Conservation (phyloP, 352 stramenopile species). For the Pythium aphanidermatum region DNA sequence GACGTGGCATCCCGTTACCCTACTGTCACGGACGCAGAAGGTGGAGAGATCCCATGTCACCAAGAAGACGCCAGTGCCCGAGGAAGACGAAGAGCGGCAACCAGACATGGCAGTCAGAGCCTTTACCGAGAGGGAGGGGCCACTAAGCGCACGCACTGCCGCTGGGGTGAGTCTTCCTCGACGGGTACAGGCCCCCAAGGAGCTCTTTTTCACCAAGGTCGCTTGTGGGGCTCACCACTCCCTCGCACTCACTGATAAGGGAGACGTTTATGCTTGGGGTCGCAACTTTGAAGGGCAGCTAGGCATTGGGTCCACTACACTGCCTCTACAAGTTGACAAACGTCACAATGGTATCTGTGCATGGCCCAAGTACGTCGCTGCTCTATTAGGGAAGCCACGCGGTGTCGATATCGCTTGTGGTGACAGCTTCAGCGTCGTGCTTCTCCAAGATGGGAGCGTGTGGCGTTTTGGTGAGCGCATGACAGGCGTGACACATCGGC, state of each 20-base stretch:
- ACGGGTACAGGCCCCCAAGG: conserved; percentile 29
- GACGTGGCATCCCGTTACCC: conserved; percentile 2
- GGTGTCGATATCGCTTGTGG: conserved; percentile 60
- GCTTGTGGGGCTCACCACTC: conserved; percentile 70
- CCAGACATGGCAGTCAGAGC: no score
- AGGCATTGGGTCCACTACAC: conserved; percentile 37
- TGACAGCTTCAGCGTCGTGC: conserved; percentile 64
- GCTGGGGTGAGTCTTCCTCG: conserved; percentile 21
- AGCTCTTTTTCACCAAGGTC: conserved; percentile 52
- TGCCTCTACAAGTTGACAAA: conserved; percentile 27
- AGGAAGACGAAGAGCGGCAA: background rate
- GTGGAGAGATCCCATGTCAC: conserved; percentile 4
- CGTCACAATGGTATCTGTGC: conserved; percentile 54
- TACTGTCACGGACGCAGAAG: conserved; percentile 6
- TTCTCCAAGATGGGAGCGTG: conserved; percentile 56
- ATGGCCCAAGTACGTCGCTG: conserved; percentile 68
- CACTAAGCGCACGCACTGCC: background rate
- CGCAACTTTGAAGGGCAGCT: conserved; percentile 85
- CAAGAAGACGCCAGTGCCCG: background rate
- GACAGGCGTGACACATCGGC: conserved; percentile 21
- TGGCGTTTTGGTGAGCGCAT: conserved; percentile 76
- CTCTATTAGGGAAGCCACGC: conserved; percentile 35
- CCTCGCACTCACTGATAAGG: conserved; percentile 62
- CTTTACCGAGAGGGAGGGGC: conserved; percentile 4
- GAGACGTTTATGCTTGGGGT: conserved; percentile 88